Conservation (phyloP, 495 filamentous ascomycete genomes). For the Arthonia radiata region DNA sequence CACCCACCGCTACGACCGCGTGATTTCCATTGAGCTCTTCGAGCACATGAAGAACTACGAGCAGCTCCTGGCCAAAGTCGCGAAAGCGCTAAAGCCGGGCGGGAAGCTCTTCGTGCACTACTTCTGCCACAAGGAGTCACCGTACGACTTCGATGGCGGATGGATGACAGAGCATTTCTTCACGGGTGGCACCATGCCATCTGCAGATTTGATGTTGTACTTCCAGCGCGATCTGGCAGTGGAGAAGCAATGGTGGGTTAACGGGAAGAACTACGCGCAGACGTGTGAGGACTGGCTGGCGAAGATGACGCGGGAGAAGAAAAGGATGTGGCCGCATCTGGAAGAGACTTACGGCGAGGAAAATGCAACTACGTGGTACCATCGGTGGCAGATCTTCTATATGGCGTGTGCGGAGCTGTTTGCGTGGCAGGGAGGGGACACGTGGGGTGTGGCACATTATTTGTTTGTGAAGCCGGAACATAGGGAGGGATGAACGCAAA, state of each 20-base stretch:
- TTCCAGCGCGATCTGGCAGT: constrained; percentile 36
- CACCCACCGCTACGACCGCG: constrained; percentile 26
- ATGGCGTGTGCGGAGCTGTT: constrained; percentile 44
- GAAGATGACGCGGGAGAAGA: constrained; percentile 26
- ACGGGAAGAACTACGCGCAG: constrained; percentile 35
- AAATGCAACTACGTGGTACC: constrained; percentile 29
- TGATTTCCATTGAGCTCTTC: constrained; percentile 40
- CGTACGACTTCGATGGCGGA: constrained; percentile 39
- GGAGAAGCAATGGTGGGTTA: constrained; percentile 38
- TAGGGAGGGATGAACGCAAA: too few species aligned
- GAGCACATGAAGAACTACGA: constrained; percentile 57
- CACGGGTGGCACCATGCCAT: constrained; percentile 43
- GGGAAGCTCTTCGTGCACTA: constrained; percentile 43
- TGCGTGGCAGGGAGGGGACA: constrained; percentile 31
- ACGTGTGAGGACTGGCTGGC: constrained; percentile 39
- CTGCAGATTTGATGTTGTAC: constrained; percentile 35
- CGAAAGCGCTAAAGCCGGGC: constrained; percentile 25
- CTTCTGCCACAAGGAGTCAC: constrained; percentile 31
- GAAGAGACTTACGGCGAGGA: constrained; percentile 32
- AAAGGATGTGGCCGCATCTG: constrained; percentile 30
- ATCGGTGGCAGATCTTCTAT: constrained; percentile 45
- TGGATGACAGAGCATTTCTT: constrained; percentile 52
- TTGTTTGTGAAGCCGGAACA: constrained; percentile 25
- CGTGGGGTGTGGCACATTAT: constrained; percentile 37
- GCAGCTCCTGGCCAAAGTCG: constrained; percentile 32